Percentiles rank a stretch among this genome's conserved stretches.
phyloP scores from a whole-genome alignment of 208 protist species.

The Leishmania aethiopica region DNA sequence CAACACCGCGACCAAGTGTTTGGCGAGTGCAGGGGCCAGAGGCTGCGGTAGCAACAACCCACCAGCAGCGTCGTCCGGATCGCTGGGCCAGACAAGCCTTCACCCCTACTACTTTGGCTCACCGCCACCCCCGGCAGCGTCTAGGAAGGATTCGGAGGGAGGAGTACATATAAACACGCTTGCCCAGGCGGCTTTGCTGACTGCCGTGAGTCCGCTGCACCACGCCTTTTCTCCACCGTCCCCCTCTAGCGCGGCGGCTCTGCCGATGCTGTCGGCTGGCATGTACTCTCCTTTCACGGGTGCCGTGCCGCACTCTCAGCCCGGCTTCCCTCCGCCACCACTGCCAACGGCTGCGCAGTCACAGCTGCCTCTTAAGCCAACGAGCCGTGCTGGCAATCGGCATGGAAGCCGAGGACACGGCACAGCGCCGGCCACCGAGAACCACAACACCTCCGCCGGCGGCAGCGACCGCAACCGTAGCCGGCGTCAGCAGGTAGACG shows the following conservation, averaged over 20 bases:
- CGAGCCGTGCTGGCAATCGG: background rate
- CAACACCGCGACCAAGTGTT: background rate
- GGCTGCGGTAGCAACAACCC: background rate
- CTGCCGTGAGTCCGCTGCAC: background rate
- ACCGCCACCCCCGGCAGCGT: background rate
- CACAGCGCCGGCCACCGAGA: background rate
- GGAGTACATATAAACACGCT: background rate
- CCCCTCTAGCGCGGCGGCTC: background rate
- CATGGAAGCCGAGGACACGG: background rate
- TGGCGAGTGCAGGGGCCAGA: too few relatives aligned
- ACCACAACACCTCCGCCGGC: background rate
- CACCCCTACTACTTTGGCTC: background rate
- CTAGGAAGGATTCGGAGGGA: background rate
- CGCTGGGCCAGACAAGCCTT: background rate
- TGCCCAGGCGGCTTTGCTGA: background rate
- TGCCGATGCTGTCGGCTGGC: background rate
- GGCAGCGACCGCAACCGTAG: background rate
- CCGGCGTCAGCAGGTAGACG: background rate
- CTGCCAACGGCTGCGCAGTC: background rate
- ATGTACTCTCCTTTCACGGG: background rate
- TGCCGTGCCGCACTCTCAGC: background rate
- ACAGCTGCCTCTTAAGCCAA: background rate
- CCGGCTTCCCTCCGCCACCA: background rate
- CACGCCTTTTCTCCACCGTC: background rate
- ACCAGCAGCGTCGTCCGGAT: background rate